Base-by-base conservation (phyloP, 2,329 filamentous ascomycete genomes). In the Cercospora brassicicola region DNA sequence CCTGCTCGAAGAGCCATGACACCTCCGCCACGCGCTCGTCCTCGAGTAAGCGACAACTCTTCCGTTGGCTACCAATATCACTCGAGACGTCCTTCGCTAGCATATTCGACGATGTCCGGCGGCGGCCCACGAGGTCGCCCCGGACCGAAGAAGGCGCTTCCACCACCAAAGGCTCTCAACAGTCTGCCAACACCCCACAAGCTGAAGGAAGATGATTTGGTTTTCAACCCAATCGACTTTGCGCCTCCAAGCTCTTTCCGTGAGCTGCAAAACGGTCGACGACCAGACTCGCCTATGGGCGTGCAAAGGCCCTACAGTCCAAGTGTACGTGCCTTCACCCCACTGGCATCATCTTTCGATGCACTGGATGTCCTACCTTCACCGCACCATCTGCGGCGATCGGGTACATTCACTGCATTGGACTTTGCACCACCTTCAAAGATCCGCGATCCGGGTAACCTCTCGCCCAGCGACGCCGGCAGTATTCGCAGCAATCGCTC, bases 1-100 rank as follows among this genome's bases (percentile, higher is more conserved):
- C 87, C 96, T 15, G 90, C 88, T 71, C 91, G 94, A 74, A 91
- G 94, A 76, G 94, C 94, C 62, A 97, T 98, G 94, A 98, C 94
- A 20, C 94, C 94, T 62, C 94, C 94, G 18, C 94, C 94, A 72
- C 85, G 86, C 65, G 88, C 86, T 67, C 87, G 88, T 61, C 79
- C 81, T 56, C 84, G 85, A 73, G 82, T 82, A 77, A 82, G 83
- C 39, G 79, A 82, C 65, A 72, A 72, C 48, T 74, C 73, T 2
- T 61, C 81, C 76, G 5, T 75, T 76, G 30, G 73, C 64, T 53
- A 84, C 85, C 31, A 64, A 20, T 71, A 71, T 56, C 60, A 65
- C 26, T 64, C 69, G 65, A 71, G 57, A 81, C 81, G 60, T 81
- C 80, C 70, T 5, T 74, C 76, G 10, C 61, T 70, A 45, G 62